These are phyloP conservation scores for Harringtonia lauricola DNA, from an alignment of 2,329 filamentous ascomycete genomes.

Conservation along the genomic window DNA sequence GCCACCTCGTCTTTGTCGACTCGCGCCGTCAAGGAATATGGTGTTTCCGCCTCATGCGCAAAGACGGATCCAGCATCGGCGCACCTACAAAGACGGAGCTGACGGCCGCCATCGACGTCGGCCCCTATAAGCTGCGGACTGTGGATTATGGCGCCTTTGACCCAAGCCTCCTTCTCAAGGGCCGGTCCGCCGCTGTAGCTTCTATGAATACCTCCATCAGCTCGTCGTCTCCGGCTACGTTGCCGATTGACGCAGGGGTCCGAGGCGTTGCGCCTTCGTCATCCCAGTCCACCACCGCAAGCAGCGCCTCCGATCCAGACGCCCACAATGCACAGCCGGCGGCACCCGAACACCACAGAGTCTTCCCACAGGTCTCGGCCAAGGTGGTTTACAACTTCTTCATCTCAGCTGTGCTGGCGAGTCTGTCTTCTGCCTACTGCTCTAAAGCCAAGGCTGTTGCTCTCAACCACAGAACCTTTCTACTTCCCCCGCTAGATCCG, in stretches of 20 bases:
- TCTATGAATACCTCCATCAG: constrained; percentile 33
- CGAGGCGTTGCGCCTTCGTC: not conserved
- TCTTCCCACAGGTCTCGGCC: constrained; percentile 22
- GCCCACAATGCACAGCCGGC: not conserved
- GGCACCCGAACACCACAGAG: constrained; percentile 11
- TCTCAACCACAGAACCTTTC: constrained; percentile 39
- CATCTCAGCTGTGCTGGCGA: constrained; percentile 38
- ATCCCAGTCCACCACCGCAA: not conserved
- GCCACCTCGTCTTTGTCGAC: constrained; percentile 43
- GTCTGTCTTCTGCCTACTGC: constrained; percentile 40
- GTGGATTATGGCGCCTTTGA: constrained; percentile 41
- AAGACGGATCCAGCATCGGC: constrained; percentile 22
- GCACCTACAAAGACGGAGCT: constrained; percentile 18
- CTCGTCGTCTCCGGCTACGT: constrained; percentile 32
- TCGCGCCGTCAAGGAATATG: constrained; percentile 37
- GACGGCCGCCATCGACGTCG: constrained; percentile 29
- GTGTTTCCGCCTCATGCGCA: constrained; percentile 39
- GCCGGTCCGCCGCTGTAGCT: constrained; percentile 26
- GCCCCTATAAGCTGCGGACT: constrained; percentile 30
- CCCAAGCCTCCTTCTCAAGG: constrained; percentile 35
- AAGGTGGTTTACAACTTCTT: constrained; percentile 43
- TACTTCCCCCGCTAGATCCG: constrained; percentile 28
- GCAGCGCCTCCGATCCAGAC: not conserved
- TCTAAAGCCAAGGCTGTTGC: constrained; percentile 35
- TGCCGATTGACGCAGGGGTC: constrained; percentile 18